Conservation (phyloP, 768 basidiomycete genomes). For the Lanmaoa pseudosensibilis region DNA sequence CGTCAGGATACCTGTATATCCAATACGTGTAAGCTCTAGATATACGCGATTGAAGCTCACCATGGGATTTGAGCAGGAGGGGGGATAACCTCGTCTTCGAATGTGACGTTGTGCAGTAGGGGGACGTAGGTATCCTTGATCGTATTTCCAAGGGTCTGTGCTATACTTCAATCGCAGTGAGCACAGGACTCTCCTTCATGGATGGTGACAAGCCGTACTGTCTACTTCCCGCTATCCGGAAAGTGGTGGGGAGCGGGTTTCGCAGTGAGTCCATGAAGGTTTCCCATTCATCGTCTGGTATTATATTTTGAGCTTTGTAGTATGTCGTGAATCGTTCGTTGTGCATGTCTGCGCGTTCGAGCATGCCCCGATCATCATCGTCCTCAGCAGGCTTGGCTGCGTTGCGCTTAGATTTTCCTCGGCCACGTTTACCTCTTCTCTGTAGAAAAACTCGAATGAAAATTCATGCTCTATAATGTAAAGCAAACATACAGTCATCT, state of each 20-base stretch:
- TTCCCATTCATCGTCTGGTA: slow-evolving; percentile 80
- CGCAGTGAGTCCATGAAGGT: slow-evolving; percentile 63
- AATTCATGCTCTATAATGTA: neutral
- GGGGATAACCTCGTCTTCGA: slow-evolving; percentile 73
- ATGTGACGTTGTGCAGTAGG: slow-evolving; percentile 62
- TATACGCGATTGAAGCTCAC: slow-evolving; percentile 40
- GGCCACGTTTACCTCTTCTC: slow-evolving; percentile 21
- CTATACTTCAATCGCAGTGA: slow-evolving; percentile 45
- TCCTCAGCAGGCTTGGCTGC: slow-evolving; percentile 16
- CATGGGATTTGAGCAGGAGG: slow-evolving; percentile 86
- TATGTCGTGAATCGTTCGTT: slow-evolving; percentile 69
- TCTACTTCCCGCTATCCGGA: slow-evolving; percentile 86
- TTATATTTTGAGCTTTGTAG: slow-evolving; percentile 73
- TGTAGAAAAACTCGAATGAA: neutral
- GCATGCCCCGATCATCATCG: slow-evolving; percentile 45
- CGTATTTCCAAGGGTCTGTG: slow-evolving; percentile 72
- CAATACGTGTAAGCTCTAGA: neutral
- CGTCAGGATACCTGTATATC: slow-evolving; percentile 79
- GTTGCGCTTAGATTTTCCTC: slow-evolving; percentile 16
- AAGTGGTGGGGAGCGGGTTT: slow-evolving; percentile 86
- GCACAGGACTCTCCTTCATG: neutral
- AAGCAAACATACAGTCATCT: slow-evolving; percentile 20
- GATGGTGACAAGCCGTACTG: slow-evolving; percentile 49
- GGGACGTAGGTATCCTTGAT: slow-evolving; percentile 83
- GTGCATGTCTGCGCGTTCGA: slow-evolving; percentile 64